Base-by-base conservation (phyloP, 495 filamentous ascomycete species). In the Astrothelium macrocarpum region DNA sequence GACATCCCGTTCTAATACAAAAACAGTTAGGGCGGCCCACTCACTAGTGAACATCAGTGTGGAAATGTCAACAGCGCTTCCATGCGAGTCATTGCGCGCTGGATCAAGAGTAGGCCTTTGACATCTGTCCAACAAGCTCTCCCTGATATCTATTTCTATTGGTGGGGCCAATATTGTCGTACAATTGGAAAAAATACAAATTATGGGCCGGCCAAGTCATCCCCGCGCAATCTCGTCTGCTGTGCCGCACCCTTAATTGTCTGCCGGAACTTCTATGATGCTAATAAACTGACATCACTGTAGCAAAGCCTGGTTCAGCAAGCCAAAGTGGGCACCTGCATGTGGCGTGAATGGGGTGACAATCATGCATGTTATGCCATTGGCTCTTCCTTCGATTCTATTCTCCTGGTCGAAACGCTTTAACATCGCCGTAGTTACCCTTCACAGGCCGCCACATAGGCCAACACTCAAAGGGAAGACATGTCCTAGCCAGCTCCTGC, bases 281-380 rank as follows among this genome's bases (percentile, higher is more conserved):
- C 34, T 39, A 39, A 39, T 14, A 39, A 39, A 39, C 34, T 39
- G 34, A 39, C 34, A 39, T 14, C 34, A 39, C 34, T 18, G n/a
- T 9, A 49, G 43, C 43, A 49, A 49, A 49, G 43, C 43, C n/a
- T 49, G 11, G 43, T 49, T 4, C 9, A 49, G n/a, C 43, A 20
- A 49, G 43, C 43, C 43, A 49, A 49, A 49, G n/a, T 20, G 3
- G 43, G 43, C n/a, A 18, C 49, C 49, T 56, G 49, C 49, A 56
- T 26, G 49, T 25, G 25, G 49, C 49, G 20, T 56, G 49, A 26
- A 56, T 56, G 23, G 2, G 25, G 20, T 26, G n/a, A n/a, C n/a
- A 20, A 16, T 49, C n/a, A 42, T 2, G 45, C 16, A 12, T 49
- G 1, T 56, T 20, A 56, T 56, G 49, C 4, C 49, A 29, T 29